Conservation (phyloP, 1,284 basidiomycete species). For the Serendipita sp. region DNA sequence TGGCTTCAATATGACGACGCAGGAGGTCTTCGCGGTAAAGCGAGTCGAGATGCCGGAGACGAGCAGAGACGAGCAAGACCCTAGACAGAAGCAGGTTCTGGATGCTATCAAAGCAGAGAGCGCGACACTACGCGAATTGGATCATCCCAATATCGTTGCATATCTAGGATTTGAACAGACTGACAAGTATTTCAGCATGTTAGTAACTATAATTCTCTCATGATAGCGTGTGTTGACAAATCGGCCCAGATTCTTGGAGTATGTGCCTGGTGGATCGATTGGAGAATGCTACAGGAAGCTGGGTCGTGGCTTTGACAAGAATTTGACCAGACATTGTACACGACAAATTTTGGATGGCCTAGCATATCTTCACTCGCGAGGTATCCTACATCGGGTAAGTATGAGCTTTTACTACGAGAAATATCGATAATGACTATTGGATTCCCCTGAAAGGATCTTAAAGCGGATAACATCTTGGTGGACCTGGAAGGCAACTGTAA, state of each 20-base stretch:
- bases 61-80: conserved; percentile 35
- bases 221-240: conserved; percentile 4
- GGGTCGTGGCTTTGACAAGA: conserved; percentile 45
- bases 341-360: conserved; percentile 60
- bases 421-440: neutral
- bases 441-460: conserved; percentile 38
- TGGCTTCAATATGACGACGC: conserved; percentile 58
- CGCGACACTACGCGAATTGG: conserved; percentile 48
- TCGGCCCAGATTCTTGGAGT: conserved; percentile 43
- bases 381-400: conserved; percentile 56
- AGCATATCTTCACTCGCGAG: conserved; percentile 55
- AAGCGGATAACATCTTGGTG: conserved; percentile 69
- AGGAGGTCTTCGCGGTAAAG: conserved; percentile 72
- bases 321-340: conserved; percentile 57
- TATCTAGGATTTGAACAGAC: conserved; percentile 59
- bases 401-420: neutral
- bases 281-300: conserved; percentile 50
- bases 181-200: conserved; percentile 45
- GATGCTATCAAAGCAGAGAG: conserved; percentile 53
- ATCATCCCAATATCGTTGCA: conserved; percentile 59
- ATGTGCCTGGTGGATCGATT: conserved; percentile 70
- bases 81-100: conserved; percentile 39
- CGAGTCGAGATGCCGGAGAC: conserved; percentile 58
- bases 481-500: conserved; percentile 60
- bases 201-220: conserved; percentile 19